phyloP scores from a whole-genome alignment of 1,284 basidiomycete genomes.

The Marasmius oreades region DNA sequence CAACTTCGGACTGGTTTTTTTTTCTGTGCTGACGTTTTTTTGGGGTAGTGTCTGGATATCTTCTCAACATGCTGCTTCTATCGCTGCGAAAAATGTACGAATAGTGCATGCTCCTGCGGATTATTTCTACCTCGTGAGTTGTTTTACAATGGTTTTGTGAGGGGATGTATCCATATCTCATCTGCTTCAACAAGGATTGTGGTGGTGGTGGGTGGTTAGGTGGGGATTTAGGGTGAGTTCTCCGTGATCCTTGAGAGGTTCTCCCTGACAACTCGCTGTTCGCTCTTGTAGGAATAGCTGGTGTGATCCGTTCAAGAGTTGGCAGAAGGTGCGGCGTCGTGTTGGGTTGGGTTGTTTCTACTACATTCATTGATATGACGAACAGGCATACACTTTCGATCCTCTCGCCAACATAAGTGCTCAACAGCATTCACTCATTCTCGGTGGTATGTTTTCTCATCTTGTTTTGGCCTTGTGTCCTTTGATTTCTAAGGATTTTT shows the following conservation, averaged over 20 bases:
- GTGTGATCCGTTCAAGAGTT: conserved; percentile 78
- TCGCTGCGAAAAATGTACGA: conserved; percentile 56
- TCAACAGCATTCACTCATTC: conserved; percentile 34
- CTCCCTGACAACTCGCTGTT: not conserved
- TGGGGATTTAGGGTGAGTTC: not conserved
- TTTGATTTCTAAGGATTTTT: not conserved
- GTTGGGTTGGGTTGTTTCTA: not conserved
- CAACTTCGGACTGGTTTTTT: not conserved
- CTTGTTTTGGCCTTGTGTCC: not conserved
- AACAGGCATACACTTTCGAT: conserved; percentile 49
- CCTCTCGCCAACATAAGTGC: conserved; percentile 42
- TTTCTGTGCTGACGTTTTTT: not conserved
- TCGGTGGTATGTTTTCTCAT: conserved; percentile 42
- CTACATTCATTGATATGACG: not conserved
- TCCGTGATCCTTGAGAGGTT: not conserved
- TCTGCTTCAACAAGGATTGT: conserved; percentile 47
- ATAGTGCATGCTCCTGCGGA: conserved; percentile 69
- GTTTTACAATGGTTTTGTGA: not conserved
- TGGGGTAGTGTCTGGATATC: conserved; percentile 75
- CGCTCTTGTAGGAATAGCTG: conserved; percentile 36
- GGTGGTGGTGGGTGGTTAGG: conserved; percentile 80
- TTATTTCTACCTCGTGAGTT: conserved; percentile 63
- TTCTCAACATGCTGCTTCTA: conserved; percentile 53
- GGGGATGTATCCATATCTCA: too few species aligned
- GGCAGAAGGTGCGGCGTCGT: conserved; percentile 53